phyloP scores from a whole-genome alignment of 2,329 filamentous ascomycete genomes.

The Hyphodiscus sp. region DNA sequence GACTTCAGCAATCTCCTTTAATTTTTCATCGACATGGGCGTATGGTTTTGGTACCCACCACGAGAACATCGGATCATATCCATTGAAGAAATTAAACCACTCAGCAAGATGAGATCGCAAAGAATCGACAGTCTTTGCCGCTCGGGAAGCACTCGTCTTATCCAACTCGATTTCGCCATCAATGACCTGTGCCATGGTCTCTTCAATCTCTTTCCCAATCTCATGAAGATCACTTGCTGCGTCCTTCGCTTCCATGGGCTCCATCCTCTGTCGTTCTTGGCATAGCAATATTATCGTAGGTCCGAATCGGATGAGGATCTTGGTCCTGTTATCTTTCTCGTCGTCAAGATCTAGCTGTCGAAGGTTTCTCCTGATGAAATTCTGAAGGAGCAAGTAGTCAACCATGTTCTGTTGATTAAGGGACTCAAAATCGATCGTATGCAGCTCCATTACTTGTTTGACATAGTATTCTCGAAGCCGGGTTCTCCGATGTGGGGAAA shows the following conservation, averaged over 20 bases:
- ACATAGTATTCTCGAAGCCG: constrained; percentile 37
- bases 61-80: constrained; percentile 49
- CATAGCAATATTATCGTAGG: constrained; percentile 37
- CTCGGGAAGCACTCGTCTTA: constrained; percentile 41
- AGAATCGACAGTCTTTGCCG: constrained; percentile 36
- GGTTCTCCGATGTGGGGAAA: constrained; percentile 36
- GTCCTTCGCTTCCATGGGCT: constrained; percentile 36
- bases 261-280: constrained; percentile 41
- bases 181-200: constrained; percentile 32
- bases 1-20: constrained; percentile 32
- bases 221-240: constrained; percentile 38
- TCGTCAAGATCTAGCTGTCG: constrained; percentile 36
- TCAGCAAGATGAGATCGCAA: constrained; percentile 39
- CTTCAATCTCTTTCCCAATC: constrained; percentile 29
- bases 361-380: constrained; percentile 33
- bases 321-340: constrained; percentile 32
- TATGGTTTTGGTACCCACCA: constrained; percentile 49
- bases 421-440: constrained; percentile 30
- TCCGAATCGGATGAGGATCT: constrained; percentile 40
- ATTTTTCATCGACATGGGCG: constrained; percentile 31
- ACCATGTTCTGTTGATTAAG: constrained; percentile 39
- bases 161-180: constrained; percentile 29
- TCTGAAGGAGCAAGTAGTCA: constrained; percentile 45
- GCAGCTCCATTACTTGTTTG: constrained; percentile 35
- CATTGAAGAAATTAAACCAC: constrained; percentile 44